Conservation (phyloP, 495 filamentous ascomycete species). For the Parathielavia hyrcaniae region DNA sequence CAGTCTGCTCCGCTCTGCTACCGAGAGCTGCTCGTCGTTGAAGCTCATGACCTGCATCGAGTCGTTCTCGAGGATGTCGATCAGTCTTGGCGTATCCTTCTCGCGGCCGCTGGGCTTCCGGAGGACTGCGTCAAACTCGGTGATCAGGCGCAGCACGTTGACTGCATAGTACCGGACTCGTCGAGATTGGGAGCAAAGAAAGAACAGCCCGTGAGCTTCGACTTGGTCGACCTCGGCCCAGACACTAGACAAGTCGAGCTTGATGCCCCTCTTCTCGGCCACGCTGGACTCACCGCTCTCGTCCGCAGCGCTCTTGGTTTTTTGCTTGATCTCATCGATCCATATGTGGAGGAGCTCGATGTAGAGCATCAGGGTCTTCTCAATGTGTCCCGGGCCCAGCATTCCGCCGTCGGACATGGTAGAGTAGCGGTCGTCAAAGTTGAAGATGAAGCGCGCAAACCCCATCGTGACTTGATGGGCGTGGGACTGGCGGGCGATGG, state of each 20-base stretch:
- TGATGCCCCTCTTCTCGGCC: slow-evolving; percentile 55
- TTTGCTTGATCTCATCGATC: slow-evolving; percentile 91
- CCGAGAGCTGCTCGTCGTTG: slow-evolving; percentile 85
- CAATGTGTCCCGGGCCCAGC: slow-evolving; percentile 90
- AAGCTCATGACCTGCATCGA: slow-evolving; percentile 82
- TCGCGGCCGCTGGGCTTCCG: slow-evolving; percentile 54
- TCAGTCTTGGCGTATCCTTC: slow-evolving; percentile 62
- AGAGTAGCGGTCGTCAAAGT: slow-evolving; percentile 91
- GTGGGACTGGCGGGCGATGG: slow-evolving; percentile 87
- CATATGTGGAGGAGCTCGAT: slow-evolving; percentile 91
- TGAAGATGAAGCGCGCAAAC: slow-evolving; percentile 95
- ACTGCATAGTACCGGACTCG: slow-evolving; percentile 85
- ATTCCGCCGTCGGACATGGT: slow-evolving; percentile 98
- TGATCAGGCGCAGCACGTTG: slow-evolving; percentile 83
- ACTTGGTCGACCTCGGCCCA: slow-evolving; percentile 93
- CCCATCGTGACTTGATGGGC: slow-evolving; percentile 95
- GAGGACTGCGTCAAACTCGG: slow-evolving; percentile 86
- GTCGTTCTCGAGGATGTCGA: slow-evolving; percentile 85
- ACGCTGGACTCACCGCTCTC: slow-evolving; percentile 56
- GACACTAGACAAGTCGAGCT: slow-evolving; percentile 78
- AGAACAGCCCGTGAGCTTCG: slow-evolving; percentile 96
- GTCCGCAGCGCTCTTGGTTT: slow-evolving; percentile 63
- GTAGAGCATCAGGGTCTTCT: slow-evolving; percentile 86
- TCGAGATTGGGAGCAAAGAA: slow-evolving; percentile 90
- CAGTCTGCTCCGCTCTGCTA: slow-evolving; percentile 85